Base-by-base conservation (phyloP, 495 filamentous ascomycete species). In the Penicillium tannophilum region DNA sequence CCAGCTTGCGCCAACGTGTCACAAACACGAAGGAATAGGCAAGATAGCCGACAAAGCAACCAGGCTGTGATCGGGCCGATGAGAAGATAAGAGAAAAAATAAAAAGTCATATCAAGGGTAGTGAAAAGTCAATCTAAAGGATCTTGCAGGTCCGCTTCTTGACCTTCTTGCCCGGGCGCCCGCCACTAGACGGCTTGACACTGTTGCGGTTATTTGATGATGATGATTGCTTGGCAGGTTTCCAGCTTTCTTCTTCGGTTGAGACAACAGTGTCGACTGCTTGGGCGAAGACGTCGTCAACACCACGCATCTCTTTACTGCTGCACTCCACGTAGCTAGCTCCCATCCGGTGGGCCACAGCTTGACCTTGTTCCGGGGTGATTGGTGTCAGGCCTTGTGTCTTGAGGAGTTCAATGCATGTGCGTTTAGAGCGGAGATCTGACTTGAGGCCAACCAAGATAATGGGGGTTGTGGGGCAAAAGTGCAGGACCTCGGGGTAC, bases 401-500 rank as follows among this genome's bases (percentile, higher is more conserved):
- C 75, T 94, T 96, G 73, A 98, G 90, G 60, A 98, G 90, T 66
- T 98, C 94, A 75, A 98, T 96, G 77, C 93, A 97, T 39, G 89
- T 91, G 69, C 90, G 86, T 79, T 98, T 97, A 73, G 85, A 81
- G 68, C 94, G 93, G 53, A 98, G 88, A 72, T 98, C 94, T 46
- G 93, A 96, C 72, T 98, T 98, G 54, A 98, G 84, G 49, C 95
- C 94, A 58, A 97, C 88, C 24, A 98, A 90, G 72, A 98, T 88
- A 50, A 98, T 85, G 4, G 94, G 94, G 2, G 94, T 98, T 62
- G 92, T 94, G 10, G 94, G 95, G 77, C 94, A 98, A 80, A 98
- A 98, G 72, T 98, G 94, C 51, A 98, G 85, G 62, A 98, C 94
- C 82, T 98, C 94, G 59, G 94, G 94, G 66, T 97, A 98, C 94